Evolutionary conservation across 257 asterid species (phyloP), one percentile per base, ranked within the genome.

Genomic region (Hygrophila difformis): DNA sequence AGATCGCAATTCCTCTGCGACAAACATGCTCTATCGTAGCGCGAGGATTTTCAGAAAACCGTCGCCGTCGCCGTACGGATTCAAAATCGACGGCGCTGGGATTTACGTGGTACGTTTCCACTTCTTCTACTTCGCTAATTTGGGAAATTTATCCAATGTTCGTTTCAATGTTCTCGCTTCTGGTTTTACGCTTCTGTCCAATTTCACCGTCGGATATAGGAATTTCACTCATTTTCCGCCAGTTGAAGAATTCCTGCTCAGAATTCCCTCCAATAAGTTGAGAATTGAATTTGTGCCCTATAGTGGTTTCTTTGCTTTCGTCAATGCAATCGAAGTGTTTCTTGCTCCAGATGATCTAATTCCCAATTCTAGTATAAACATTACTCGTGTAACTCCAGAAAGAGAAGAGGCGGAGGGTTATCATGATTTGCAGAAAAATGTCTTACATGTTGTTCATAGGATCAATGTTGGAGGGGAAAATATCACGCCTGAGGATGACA

Each of bases 41-140:
- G 73, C 76, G 12, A 67, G 79, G 58, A 22, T 58, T 41, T 75
- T 75, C 76, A 47, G 12, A 2, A 8, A 18, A 21, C 1, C 2
- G 12, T 66, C 68, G 47, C 1, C 2, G 12, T 66, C 68, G 47
- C 56, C 12, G 37, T 74, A 75, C 37, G 50, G 61, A 2, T 16
- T 75, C 8, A 38, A 20, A 24, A 26, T 33, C 21, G 39, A 6
- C 16, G 38, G 56, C 18, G 19, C 12, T 18, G 83, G 79, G 0
- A 61, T 50, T 64, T 67, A 64, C 45, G 47, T 64, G 48, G 57
- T 75, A 47, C 74, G 83, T 15, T 47, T 75, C 40, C 83, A 71
- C 61, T 75, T 75, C 62, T 56, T 14, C 39, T 57, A 66, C 10
- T 56, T 69, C 40, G 0, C 47, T 9, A 44, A 59, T 12, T 31